These are phyloP conservation scores for Solanum pinnatisectum DNA, from an alignment of 257 asterid species.

Conservation along the genomic window DNA sequence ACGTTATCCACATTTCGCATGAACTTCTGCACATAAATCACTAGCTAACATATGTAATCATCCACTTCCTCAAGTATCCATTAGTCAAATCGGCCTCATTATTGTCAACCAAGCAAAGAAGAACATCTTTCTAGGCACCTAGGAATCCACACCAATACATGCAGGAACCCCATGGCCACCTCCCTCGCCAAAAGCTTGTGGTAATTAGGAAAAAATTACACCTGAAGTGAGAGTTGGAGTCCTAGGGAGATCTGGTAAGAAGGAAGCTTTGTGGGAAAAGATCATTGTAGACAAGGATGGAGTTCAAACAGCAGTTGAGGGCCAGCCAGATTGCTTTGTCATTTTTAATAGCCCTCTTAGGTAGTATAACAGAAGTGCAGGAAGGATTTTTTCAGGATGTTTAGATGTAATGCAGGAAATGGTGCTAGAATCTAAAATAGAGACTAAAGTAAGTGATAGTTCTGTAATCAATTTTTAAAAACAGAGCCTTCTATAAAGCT, in stretches of 20 bases:
- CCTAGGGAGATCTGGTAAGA: background rate
- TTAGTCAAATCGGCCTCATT: background rate
- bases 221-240: background rate
- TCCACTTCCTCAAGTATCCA: background rate
- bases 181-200: background rate
- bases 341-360: background rate
- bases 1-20: background rate
- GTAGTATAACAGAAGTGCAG: background rate
- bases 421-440: background rate
- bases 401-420: background rate
- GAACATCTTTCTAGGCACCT: background rate
- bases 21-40: background rate
- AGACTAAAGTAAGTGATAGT: background rate
- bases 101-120: background rate
- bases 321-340: background rate
- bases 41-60: background rate
- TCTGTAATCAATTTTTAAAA: background rate
- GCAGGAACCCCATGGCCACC: background rate
- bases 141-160: background rate
- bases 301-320: background rate
- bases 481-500: background rate
- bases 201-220: background rate
- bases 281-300: background rate
- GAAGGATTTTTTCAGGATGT: background rate
- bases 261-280: background rate